phyloP scores from a whole-genome alignment of 2,329 filamentous ascomycete species.

The Paecilomyces sp. region DNA sequence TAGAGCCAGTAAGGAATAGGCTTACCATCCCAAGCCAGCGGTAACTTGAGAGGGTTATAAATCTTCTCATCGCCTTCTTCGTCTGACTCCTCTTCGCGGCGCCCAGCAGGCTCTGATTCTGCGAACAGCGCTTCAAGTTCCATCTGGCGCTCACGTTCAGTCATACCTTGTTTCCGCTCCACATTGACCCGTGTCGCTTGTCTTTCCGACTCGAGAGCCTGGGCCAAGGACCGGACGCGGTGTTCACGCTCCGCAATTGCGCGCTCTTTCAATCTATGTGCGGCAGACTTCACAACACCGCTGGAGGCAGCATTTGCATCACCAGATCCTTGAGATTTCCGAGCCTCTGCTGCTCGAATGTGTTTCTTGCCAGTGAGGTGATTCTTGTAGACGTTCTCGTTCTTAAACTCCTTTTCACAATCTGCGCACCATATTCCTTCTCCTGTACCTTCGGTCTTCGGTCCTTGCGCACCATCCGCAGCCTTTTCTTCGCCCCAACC shows the following conservation, averaged over 20 bases:
- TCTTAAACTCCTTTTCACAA: slow-evolving; percentile 92
- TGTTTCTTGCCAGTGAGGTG: slow-evolving; percentile 92
- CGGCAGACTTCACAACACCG: slow-evolving; percentile 14
- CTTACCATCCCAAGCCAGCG: slow-evolving; percentile 96
- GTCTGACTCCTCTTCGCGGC: slow-evolving; percentile 56
- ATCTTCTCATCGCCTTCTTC: slow-evolving; percentile 78
- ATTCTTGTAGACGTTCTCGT: slow-evolving; percentile 86
- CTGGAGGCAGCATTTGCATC: slow-evolving; percentile 18
- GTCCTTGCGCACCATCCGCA: slow-evolving; percentile 32
- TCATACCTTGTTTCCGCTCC: slow-evolving; percentile 95
- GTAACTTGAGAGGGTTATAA: slow-evolving; percentile 94
- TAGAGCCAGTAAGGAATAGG: slow-evolving; percentile 99
- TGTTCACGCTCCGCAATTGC: slow-evolving; percentile 86
- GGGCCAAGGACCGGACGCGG: slow-evolving; percentile 69
- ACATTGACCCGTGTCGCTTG: slow-evolving; percentile 89
- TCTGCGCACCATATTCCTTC: slow-evolving; percentile 83
- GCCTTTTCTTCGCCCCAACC: slow-evolving; percentile 63
- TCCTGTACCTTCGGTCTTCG: slow-evolving; percentile 47
- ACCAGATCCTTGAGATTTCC: slow-evolving; percentile 37
- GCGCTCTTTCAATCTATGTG: slow-evolving; percentile 67
- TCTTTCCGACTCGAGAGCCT: slow-evolving; percentile 78
- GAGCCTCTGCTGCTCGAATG: slow-evolving; percentile 68
- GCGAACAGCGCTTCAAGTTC: slow-evolving; percentile 82
- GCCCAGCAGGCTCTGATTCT: slow-evolving; percentile 41
- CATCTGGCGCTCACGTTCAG: slow-evolving; percentile 87